Evolutionary conservation across 2,329 filamentous ascomycete genomes (phyloP), one percentile per base, ranked within the genome.

Genomic region (Xylariaceae sp.): DNA sequence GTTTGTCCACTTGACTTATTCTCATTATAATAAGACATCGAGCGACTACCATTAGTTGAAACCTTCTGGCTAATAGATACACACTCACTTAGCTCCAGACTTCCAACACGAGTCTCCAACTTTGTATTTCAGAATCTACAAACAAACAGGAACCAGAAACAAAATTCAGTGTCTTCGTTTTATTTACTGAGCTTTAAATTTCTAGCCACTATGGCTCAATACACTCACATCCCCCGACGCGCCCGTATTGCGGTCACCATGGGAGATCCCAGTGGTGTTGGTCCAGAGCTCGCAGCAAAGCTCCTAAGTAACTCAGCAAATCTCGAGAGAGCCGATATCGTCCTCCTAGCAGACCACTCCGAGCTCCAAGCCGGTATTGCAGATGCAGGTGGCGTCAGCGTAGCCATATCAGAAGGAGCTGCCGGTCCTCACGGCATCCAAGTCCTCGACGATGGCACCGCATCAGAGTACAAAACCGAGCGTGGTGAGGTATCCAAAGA

Each of bases 211-310:
- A 43, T 43, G 18, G 41, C 18, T 43, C 41, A 19, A 18, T 7
- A 18, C 41, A 43, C 41, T 43, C 16, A 17, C 3, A 33, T 40
- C 1, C 9, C 48, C 11, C 57, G 56, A 17, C 57, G 62, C 19
- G 62, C 61, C 14, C 63, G 64, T 18, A 63, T 70, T 41, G 66
- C 67, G 12, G 49, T 68, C 12, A 69, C 65, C 0, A 45, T 70
- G 9, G 67, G 67, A 12, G 67, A 70, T 42, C 62, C 67, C 9
- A 56, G 66, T 6, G 66, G 67, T 6, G 57, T 69, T 38, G 67
- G 67, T 0, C 66, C 66, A 14, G 67, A 69, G 51, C 53, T 70
- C 5, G 51, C 55, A 18, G 66, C 65, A 17, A 70, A 68, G 47
- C 63, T 70, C 6, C 60, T 70, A 13, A 61, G 57, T 45, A 56